phyloP scores from a whole-genome alignment of 192 early-diverging fungal species.

The Chytriomyces sp. region DNA sequence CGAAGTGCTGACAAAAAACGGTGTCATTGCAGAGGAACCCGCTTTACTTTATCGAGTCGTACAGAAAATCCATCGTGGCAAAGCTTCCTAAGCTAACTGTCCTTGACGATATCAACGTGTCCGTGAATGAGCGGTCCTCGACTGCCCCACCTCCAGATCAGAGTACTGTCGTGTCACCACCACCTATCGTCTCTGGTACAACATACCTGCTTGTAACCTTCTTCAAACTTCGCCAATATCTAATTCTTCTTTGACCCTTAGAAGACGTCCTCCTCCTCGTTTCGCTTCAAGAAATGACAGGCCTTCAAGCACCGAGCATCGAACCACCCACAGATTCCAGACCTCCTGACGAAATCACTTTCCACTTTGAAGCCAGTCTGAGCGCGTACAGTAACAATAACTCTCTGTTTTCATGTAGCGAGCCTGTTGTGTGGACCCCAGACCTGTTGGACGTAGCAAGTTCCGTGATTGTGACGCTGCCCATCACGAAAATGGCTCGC shows the following conservation, averaged over 20 bases:
- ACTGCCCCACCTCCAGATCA: background rate
- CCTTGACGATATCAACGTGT: slow-evolving; percentile 32
- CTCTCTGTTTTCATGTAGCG: background rate
- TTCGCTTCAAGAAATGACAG: slow-evolving; percentile 31
- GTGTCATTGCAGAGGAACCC: slow-evolving; percentile 27
- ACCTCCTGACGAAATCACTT: slow-evolving; percentile 26
- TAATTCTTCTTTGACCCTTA: background rate
- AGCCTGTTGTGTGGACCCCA: slow-evolving; percentile 16
- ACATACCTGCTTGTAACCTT: background rate
- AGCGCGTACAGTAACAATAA: background rate
- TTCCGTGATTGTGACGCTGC: background rate
- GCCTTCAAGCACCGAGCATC: slow-evolving; percentile 1
- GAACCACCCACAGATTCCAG: slow-evolving; percentile 15
- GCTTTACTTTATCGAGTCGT: slow-evolving; percentile 26
- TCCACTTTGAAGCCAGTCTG: slow-evolving; percentile 20
- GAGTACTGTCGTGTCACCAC: background rate
- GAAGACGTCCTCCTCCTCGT: slow-evolving; percentile 31
- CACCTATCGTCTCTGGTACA: background rate
- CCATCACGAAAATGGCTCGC: slow-evolving; percentile 7
- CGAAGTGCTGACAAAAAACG: background rate
- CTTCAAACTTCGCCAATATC: background rate
- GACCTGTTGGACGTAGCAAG: slow-evolving; percentile 25
- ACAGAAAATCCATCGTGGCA: slow-evolving; percentile 22
- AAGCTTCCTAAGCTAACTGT: slow-evolving; percentile 17
- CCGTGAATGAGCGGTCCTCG: slow-evolving; percentile 14